These are phyloP conservation scores for Citrus hindsii DNA, from an alignment of 345 rosid species.

Conservation along the genomic window DNA sequence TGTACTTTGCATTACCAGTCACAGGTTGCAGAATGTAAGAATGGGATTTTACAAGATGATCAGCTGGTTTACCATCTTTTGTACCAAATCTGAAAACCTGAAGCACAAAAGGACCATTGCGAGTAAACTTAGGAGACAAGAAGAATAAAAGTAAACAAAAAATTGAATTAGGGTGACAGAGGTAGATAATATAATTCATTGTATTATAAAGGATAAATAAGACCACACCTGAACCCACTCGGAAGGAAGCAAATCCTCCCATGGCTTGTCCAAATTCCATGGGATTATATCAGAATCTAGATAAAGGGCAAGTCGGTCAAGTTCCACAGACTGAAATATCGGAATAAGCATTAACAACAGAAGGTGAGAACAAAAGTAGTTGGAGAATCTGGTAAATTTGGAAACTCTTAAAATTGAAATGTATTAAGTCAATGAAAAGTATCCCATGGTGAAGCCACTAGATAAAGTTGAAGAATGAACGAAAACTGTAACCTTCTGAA, in stretches of 20 bases:
- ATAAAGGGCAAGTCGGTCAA: constrained; percentile 87
- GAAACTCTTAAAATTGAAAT: background rate
- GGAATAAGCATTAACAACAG: constrained; percentile 16
- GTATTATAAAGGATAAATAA: background rate
- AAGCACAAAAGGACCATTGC: constrained; percentile 14
- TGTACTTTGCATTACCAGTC: constrained; percentile 82
- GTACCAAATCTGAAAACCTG: constrained; percentile 91
- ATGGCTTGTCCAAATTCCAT: constrained; percentile 76
- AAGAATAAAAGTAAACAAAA: constrained; percentile 10
- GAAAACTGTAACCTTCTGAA: constrained; percentile 66
- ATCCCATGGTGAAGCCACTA: background rate
- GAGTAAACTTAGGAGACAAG: constrained; percentile 5
- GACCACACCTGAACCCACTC: constrained; percentile 87
- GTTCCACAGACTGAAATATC: constrained; percentile 68
- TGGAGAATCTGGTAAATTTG: background rate
- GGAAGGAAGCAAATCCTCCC: constrained; percentile 85
- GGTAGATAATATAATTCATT: background rate
- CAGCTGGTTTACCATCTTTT: constrained; percentile 72
- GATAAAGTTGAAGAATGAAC: background rate
- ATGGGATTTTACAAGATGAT: constrained; percentile 50
- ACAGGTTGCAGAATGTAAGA: constrained; percentile 90
- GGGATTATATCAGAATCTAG: constrained; percentile 88
- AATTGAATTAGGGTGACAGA: background rate
- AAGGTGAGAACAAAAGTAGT: background rate
- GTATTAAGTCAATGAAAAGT: constrained; percentile 5